Base-by-base conservation (phyloP, 495 filamentous ascomycete genomes). In the Bacidia rubella region DNA sequence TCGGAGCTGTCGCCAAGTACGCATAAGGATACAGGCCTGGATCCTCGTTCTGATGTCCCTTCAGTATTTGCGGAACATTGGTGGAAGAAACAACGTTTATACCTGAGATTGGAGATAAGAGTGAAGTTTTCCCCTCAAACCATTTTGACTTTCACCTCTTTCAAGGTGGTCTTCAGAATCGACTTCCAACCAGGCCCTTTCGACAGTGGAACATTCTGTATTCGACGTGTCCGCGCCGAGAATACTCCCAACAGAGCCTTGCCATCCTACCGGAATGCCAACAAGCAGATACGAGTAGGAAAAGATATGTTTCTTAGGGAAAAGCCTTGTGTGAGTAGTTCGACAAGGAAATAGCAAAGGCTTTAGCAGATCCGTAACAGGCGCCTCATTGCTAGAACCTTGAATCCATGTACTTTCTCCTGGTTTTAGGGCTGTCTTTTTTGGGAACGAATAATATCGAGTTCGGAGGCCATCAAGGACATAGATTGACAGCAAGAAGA, bases 1-100 rank as follows among this genome's bases (percentile, higher is more conserved):
- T 70, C 11, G 86, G 78, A 4, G 83, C 80, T 12, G 82, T 82
- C 25, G 84, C 66, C 38, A 89, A 65, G 63, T 87, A 90, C 9
- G 79, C 81, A 61, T 77, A 68, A 4, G 81, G 76, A 55, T 64
- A 64, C 19, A 49, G 23, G 9, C 35, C 38, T 7, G 38, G 47
- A 38, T 57, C 44, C 38, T 64, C 54, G 27, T 56, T 44, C 62
- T 64, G 24, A 5, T 15, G 15, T 35, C 7, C 5, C 15, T 35
- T 35, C 29, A 35, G 29, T 15, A 7, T 35, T 7, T 35, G 5
- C 15, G 15, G 29, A n/a, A 35, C 29, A 35, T 35, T 15, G 5
- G 7, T 5, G 29, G 7, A 5, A 35, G 15, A 15, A 7, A 35
- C 7, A 35, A 35, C 5, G 5, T 15, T 35, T 35, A 40, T 49